Percentiles rank a stretch among this genome's conserved stretches.
phyloP scores from a whole-genome alignment of 768 basidiomycete genomes.

The Serpula lacrymans region DNA sequence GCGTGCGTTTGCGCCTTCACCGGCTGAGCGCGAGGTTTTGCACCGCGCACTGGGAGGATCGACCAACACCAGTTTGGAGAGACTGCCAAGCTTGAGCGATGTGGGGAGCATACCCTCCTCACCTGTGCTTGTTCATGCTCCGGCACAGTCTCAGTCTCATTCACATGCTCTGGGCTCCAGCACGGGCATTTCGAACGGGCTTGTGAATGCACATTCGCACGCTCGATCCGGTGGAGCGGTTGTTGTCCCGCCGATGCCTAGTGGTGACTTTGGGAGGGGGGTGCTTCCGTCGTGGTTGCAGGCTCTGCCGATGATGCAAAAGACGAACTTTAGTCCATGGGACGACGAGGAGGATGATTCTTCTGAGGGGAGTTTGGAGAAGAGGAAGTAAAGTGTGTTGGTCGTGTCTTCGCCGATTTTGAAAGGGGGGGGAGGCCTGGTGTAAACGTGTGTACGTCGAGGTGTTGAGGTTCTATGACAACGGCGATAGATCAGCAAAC shows the following conservation, averaged over 20 bases:
- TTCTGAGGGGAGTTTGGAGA: slow-evolving; percentile 15
- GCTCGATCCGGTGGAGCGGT: slow-evolving; percentile 8
- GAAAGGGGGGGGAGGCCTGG: too few relatives aligned
- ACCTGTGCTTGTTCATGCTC: slow-evolving; percentile 50
- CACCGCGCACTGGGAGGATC: slow-evolving; percentile 76
- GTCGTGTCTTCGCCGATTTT: too few relatives aligned
- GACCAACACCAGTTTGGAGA: slow-evolving; percentile 72
- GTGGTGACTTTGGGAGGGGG: slow-evolving; percentile 18
- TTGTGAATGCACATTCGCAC: slow-evolving; percentile 23
- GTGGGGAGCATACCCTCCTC: slow-evolving; percentile 73
- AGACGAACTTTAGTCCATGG: slow-evolving; percentile 80
- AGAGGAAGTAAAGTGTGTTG: slow-evolving; percentile 18
- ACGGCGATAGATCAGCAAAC: too few relatives aligned
- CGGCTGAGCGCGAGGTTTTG: slow-evolving; percentile 81
- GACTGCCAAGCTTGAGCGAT: slow-evolving; percentile 73
- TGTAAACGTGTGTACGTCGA: too few relatives aligned
- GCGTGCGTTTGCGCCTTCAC: slow-evolving; percentile 86
- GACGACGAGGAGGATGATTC: slow-evolving; percentile 57
- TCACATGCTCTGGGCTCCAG: slow-evolving; percentile 15
- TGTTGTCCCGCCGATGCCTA: slow-evolving; percentile 10
- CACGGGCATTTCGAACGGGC: slow-evolving; percentile 19
- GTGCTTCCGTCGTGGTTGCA: slow-evolving; percentile 66
- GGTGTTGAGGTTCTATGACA: too few relatives aligned
- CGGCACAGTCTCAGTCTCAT: too few relatives aligned
- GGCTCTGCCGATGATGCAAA: slow-evolving; percentile 59